These are phyloP conservation scores for Schizonepeta tenuifolia DNA, from an alignment of 257 asterid species.

Conservation along the genomic window DNA sequence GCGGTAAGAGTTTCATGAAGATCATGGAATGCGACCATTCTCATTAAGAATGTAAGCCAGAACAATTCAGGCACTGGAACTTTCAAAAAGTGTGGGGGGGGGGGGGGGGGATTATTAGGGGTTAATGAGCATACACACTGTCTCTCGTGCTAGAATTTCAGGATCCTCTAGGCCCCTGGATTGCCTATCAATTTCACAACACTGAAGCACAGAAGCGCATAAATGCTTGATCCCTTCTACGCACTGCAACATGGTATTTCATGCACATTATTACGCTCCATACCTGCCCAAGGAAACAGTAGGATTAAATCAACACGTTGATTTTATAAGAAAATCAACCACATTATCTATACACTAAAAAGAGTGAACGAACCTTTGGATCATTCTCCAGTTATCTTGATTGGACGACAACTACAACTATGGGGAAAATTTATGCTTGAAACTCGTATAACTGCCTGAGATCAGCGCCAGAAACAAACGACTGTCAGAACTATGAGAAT, in stretches of 20 bases:
- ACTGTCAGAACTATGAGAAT: conserved; percentile 18
- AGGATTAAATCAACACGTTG: background rate
- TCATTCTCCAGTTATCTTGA: conserved; percentile 69
- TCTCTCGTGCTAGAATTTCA: conserved; percentile 93
- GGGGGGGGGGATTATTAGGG: conserved; percentile 16
- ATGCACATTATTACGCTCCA: conserved; percentile 76
- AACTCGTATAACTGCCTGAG: conserved; percentile 23
- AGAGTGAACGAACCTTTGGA: conserved; percentile 56
- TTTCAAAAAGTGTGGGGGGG: no score
- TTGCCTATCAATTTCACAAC: conserved; percentile 92
- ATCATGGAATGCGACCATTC: conserved; percentile 19
- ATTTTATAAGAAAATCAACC: conserved; percentile 3
- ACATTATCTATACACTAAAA: background rate
- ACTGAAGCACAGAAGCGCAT: conserved; percentile 81
- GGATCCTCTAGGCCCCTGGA: conserved; percentile 92
- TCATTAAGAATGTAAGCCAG: background rate
- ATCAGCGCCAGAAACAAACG: conserved; percentile 12
- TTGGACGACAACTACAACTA: conserved; percentile 24
- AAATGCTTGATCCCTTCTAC: conserved; percentile 88
- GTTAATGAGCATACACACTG: conserved; percentile 79
- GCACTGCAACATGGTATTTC: conserved; percentile 89
- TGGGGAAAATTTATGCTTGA: conserved; percentile 26
- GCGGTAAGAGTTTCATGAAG: background rate
- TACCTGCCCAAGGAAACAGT: conserved; percentile 52
- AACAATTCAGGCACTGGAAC: conserved; percentile 14